Percentiles rank a stretch among this genome's conserved stretches.
phyloP scores from a whole-genome alignment of 306 rosid species.

The Dryas drummondii region DNA sequence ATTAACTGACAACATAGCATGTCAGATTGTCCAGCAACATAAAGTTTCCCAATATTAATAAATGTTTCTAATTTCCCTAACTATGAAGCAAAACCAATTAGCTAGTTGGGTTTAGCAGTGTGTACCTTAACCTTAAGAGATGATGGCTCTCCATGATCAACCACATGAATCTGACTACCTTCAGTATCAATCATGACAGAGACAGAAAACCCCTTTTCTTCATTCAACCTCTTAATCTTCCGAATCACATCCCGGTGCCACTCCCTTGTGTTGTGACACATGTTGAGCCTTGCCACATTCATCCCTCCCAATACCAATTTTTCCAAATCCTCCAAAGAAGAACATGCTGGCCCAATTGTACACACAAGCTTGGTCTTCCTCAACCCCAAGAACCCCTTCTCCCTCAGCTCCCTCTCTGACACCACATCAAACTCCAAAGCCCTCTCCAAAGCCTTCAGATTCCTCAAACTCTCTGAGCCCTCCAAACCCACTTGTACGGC shows the following conservation, averaged over 20 bases:
- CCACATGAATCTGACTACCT: conserved; percentile 84
- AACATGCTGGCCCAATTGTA: conserved; percentile 78
- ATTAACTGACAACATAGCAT: no score
- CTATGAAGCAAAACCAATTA: not conserved
- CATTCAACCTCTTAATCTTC: conserved; percentile 72
- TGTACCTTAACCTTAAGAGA: conserved; percentile 80
- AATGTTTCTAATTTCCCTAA: no score
- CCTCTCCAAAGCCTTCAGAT: conserved; percentile 36
- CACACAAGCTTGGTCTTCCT: conserved; percentile 92
- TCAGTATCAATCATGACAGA: conserved; percentile 90
- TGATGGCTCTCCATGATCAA: conserved; percentile 84
- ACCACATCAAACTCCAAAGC: conserved; percentile 63
- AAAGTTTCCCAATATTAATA: no score
- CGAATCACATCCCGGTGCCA: conserved; percentile 77
- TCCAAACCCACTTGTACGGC: conserved; percentile 55
- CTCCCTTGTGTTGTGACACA: conserved; percentile 82
- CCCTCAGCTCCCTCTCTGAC: conserved; percentile 66
- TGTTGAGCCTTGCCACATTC: conserved; percentile 84
- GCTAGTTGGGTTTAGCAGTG: not conserved
- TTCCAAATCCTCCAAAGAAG: conserved; percentile 69
- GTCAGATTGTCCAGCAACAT: no score
- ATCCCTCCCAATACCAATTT: conserved; percentile 76
- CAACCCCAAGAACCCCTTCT: conserved; percentile 74
- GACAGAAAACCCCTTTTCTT: conserved; percentile 62
- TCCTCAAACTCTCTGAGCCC: conserved; percentile 25